Evolutionary conservation across 2,329 filamentous ascomycete species (phyloP), one percentile per base, ranked within the genome.

Genomic region (Fusarium buharicum): DNA sequence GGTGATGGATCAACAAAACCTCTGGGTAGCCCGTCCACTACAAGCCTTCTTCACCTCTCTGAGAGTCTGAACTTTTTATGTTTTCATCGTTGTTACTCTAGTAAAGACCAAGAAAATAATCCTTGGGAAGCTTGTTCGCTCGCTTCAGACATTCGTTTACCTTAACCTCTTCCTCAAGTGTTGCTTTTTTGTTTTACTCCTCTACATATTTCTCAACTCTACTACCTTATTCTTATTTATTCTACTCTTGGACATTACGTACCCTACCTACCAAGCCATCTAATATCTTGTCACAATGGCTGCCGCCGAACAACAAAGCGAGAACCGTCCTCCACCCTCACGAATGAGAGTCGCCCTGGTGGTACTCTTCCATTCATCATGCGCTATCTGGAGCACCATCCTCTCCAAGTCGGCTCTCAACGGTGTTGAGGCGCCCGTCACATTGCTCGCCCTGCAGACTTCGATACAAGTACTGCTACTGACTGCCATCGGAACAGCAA

Each of bases 401-500:
- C 60, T 70, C 18, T 70, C 67, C 43, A 70, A 70, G 51, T 70
- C 67, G 27, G 67, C 67, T 30, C 65, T 70, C 18, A 70, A 70
- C 34, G 67, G 67, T 8, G 66, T 70, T 28, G 67, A 70, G 44
- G 67, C 67, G 1, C 67, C 67, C 30, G 67, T 70, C 28, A 70
- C 67, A 27, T 54, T 70, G 17, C 65, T 70, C 20, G 67, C 67
- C 12, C 63, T 70, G 10, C 67, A 70, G 59, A 70, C 67, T 6
- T 52, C 67, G 28, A 55, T 70, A 41, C 67, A 70, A 34, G 63
- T 69, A 8, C 7, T 68, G 33, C 61, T 70, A 8, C 58, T 70
- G 20, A 70, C 67, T 16, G 20, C 47, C 3, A 70, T 70, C 16
- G 67, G 67, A 36, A 33, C 49, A 44, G 59, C 67, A 9, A 68